Base-by-base conservation (phyloP, 2,329 filamentous ascomycete genomes). In the Fusarium compactum region DNA sequence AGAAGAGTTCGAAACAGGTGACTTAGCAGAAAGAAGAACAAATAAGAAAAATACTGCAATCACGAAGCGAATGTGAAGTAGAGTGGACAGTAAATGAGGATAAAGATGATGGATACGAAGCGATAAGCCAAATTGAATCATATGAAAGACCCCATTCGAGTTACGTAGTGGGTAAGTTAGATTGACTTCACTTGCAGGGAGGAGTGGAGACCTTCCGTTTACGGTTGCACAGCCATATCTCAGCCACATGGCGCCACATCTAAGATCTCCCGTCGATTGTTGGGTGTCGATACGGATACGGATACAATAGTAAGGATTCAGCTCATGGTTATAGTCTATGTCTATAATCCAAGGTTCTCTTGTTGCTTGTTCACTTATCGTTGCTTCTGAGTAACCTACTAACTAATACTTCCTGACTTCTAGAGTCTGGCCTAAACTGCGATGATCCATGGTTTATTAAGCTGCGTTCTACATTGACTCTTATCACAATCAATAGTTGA, bases 41-140 rank as follows among this genome's bases (percentile, higher is more conserved):
- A 30, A 41, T 12, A 15, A 50, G 24, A 20, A 16, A 15, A 11
- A 29, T 29, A 22, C 41, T 43, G 45, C 16, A 47, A 30, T 22
- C 24, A 40, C 24, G 12, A 71, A 71, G 55, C 18, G 64, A 69
- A 41, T 54, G 64, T 65, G 15, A 43, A 44, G 46, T 63, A 60
- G 29, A 15, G 22, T 22, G 20, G n/a, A 46, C 34, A 46, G 32
- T 22, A 48, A 70, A 40, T 43, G 24, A 38, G 50, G 44, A 58
- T 68, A 55, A 65, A 38, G 34, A n/a, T 54, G 53, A 57, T 54
- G 60, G 43, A 62, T 58, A 54, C 58, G 60, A 55, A 51, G 65
- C 47, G 56, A 71, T 71, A 69, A 71, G 59, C 63, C 51, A 65
- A 47, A 56, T 48, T 56, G 22, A 56, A 65, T 59, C 62, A 65